A percentile compares a stretch with the other conserved stretches of the same genome.
Evolutionary conservation across 495 filamentous ascomycete species (phyloP).

Genomic region (Xylaria acuta): DNA sequence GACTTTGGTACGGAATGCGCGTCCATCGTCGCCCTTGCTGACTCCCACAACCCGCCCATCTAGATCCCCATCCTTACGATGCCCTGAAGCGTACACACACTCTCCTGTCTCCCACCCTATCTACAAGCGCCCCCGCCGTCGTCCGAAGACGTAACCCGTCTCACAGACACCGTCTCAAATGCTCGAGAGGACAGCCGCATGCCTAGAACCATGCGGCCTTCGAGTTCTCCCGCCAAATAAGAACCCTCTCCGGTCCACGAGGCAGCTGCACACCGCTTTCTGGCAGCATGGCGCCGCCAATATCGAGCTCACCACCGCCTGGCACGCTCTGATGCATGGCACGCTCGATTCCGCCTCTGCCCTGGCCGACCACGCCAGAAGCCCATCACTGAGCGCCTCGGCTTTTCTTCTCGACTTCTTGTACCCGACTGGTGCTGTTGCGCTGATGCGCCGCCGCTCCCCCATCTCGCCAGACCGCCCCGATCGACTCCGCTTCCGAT

Average conservation of each 20-base stretch:
- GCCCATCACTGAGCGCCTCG: constrained; percentile 45
- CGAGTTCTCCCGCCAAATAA: constrained; percentile 66
- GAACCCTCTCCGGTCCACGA: constrained; percentile 61
- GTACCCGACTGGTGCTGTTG: constrained; percentile 61
- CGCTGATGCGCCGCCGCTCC: constrained; percentile 51
- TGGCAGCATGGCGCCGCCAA: constrained; percentile 69
- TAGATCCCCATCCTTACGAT: not conserved
- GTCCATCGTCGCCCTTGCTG: not conserved
- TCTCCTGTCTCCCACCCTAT: not conserved
- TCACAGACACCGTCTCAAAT: constrained; percentile 54
- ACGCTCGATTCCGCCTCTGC: constrained; percentile 28
- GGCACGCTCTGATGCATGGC: constrained; percentile 49
- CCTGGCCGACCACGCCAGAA: constrained; percentile 28
- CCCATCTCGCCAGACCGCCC: constrained; percentile 25
- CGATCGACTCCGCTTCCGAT: constrained; percentile 21
- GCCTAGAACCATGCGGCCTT: constrained; percentile 76
- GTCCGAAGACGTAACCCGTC: not conserved
- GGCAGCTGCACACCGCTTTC: constrained; percentile 67
- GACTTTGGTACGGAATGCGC: not conserved
- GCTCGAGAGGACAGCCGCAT: constrained; percentile 83
- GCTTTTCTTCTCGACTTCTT: constrained; percentile 66
- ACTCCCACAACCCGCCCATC: not conserved
- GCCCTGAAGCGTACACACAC: not conserved
- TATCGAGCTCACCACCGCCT: constrained; percentile 60
- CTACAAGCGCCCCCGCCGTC: constrained; percentile 11